Base-by-base conservation (phyloP, 2,329 filamentous ascomycete genomes). In the Aspergillus ochraceoroseus region DNA sequence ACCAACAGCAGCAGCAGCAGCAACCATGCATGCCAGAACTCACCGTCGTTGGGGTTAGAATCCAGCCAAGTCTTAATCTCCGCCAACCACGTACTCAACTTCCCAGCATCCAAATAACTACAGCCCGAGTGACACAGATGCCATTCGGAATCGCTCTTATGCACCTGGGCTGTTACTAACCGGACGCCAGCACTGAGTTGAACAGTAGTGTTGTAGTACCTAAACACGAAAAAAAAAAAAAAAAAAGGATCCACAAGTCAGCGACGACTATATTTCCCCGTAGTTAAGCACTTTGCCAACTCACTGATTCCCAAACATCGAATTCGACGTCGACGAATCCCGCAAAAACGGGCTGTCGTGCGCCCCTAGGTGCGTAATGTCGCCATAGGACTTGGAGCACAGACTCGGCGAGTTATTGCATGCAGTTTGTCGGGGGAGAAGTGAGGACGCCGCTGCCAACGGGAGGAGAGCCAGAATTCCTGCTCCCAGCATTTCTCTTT, bases 371-470 rank as follows among this genome's bases (percentile, higher is more conserved):
- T 89, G 76, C 2, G 85, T 89, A 53, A 92, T 76, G 51, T 83
- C 79, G 66, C 79, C 81, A 70, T 92, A 92, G 12, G 76, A 67
- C 48, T 77, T 78, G 46, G 67, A 70, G 70, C 87, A 92, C 27
- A 92, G 75, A 29, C 73, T 68, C 0, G 85, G 83, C 1, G 83
- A 87, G 71, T 90, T 90, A 68, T 92, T 92, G 75, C 87, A 92
- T 20, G 80, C 78, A 14, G 64, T 65, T 7, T 62, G 41, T 44
- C 49, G 68, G 45, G 51, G 60, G 38, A 41, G 51, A 20, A 62
- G 32, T 8, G 54, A 48, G 29, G 52, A 55, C 32, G 59, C 61
- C 8, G 55, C 50, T 7, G 48, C 54, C 12, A 57, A 44, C 9
- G 58, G 55, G 18, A 64, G 44, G 29, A 63, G 49, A 9, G 57